A percentile compares a stretch with the other conserved stretches of the same genome.
These are phyloP conservation scores for Ampelocalamus luodianensis DNA, from an alignment of 176 grass and related monocot species.

Conservation along the genomic window DNA sequence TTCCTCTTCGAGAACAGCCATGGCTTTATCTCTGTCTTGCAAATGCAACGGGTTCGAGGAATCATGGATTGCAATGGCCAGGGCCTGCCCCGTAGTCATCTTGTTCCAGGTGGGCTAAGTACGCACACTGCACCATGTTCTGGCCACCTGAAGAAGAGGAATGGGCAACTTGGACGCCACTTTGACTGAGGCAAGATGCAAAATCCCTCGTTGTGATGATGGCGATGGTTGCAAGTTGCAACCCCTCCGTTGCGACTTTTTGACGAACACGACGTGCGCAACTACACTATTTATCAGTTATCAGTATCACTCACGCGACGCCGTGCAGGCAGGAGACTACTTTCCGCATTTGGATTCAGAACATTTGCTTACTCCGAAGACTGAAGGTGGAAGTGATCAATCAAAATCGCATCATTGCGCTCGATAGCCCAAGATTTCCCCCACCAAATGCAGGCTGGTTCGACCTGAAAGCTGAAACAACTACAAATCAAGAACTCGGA, in stretches of 20 bases:
- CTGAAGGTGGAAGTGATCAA: neutral
- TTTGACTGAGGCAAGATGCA: slow-evolving; percentile 58
- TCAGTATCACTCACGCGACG: neutral
- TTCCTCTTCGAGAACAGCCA: slow-evolving; percentile 64
- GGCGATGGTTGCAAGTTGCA: slow-evolving; percentile 11
- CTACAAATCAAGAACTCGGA: slow-evolving; percentile 13
- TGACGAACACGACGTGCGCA: slow-evolving; percentile 48
- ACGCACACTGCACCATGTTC: slow-evolving; percentile 60
- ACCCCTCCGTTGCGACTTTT: slow-evolving; percentile 26
- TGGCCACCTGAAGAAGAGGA: slow-evolving; percentile 48
- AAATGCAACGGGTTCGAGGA: slow-evolving; percentile 47
- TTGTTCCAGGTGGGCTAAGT: slow-evolving; percentile 55
- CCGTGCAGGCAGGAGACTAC: neutral
- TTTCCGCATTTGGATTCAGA: slow-evolving; percentile 17
- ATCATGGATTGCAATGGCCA: slow-evolving; percentile 50
- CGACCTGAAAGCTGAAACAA: slow-evolving; percentile 30
- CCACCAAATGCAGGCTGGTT: neutral
- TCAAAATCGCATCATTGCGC: slow-evolving; percentile 12
- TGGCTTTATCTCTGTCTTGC: slow-evolving; percentile 66
- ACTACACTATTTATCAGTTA: neutral
- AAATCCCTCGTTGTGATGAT: slow-evolving; percentile 56
- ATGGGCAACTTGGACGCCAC: slow-evolving; percentile 52
- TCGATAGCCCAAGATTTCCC: slow-evolving; percentile 12
- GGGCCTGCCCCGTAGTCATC: slow-evolving; percentile 48
- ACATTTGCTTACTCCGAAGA: neutral